Base-by-base conservation (phyloP, 169 alveolate genomes). In the Plasmodium fragile region DNA sequence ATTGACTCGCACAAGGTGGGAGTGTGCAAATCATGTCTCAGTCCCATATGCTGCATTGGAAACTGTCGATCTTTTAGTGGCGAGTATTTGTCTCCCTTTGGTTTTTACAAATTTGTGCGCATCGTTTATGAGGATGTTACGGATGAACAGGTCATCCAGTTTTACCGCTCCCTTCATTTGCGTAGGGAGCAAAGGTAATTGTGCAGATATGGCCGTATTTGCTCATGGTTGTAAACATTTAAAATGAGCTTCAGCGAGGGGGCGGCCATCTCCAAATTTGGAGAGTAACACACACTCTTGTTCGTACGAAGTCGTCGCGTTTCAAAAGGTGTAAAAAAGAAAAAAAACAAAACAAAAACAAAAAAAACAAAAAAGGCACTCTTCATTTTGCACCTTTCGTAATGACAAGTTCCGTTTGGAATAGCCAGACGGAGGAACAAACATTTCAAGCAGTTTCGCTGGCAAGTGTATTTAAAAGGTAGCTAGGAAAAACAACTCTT, bases 11-110 rank as follows among this genome's bases (percentile, higher is more conserved):
- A 3, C 39, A 43, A 87, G 36, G 93, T 87, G 18, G 93, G 93
- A n/a, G 72, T 41, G 53, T 55, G 85, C 25, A 83, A 32, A 36
- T 45, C 93, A 13, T 87, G 93, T 18, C 81, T 25, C 18, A 65
- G 72, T 45, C 73, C 93, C n/a, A 87, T 87, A 87, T 25, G 82
- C 8, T 87, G 89, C 80, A 77, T 87, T 55, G 93, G 93, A 22
- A 87, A 87, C 49, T 87, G 93, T 41, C 45, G 30, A 36, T 87
- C 93, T 55, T 43, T 28, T 16, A 87, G 80, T 75, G 80, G 80
- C 45, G 93, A 87, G 49, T 87, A 55, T 71, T 25, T 65, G 39
- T 53, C 90, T 18, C 93, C 93, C 18, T 87, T 87, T 49, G 93
- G 93, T 87, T 34, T 13, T 41, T 87, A 87, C 75, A 75, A 77